Evolutionary conservation across 441 rosid species (phyloP).

Genomic region (Bocquillonia castaneifolia): DNA sequence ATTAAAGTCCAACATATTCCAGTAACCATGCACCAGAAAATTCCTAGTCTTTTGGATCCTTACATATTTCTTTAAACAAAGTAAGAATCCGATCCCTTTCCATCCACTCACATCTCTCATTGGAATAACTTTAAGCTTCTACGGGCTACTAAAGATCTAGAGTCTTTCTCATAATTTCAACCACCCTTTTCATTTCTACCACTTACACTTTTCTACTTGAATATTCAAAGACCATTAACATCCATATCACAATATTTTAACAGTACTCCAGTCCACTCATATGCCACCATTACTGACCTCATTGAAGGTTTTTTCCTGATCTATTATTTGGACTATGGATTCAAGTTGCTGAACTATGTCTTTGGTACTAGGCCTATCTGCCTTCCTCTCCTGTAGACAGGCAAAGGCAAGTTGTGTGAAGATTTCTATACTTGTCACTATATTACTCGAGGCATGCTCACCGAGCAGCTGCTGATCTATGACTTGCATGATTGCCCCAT

Average conservation of each 20-base stretch:
- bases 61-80: constrained; percentile 23
- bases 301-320: constrained; percentile 12
- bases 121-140: constrained; percentile 32
- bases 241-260: background rate
- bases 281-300: constrained; percentile 11
- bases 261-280: no score
- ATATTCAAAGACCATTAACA: constrained; percentile 29
- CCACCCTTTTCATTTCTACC: constrained; percentile 9
- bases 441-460: constrained; percentile 20
- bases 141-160: constrained; percentile 5
- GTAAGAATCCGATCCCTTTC: constrained; percentile 41
- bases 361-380: constrained; percentile 55
- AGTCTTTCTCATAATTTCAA: constrained; percentile 24
- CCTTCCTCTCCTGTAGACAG: constrained; percentile 57
- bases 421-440: constrained; percentile 31
- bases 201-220: constrained; percentile 21
- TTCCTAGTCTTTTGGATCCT: constrained; percentile 18
- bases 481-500: constrained; percentile 43
- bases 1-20: constrained; percentile 24
- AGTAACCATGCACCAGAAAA: background rate
- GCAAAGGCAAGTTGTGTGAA: constrained; percentile 47
- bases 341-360: constrained; percentile 52
- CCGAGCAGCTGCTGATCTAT: constrained; percentile 40
- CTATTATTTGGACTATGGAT: constrained; percentile 31
- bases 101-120: constrained; percentile 20